Evolutionary conservation across 768 basidiomycete genomes (phyloP).

Genomic region (Glaciozyma antarctica): DNA sequence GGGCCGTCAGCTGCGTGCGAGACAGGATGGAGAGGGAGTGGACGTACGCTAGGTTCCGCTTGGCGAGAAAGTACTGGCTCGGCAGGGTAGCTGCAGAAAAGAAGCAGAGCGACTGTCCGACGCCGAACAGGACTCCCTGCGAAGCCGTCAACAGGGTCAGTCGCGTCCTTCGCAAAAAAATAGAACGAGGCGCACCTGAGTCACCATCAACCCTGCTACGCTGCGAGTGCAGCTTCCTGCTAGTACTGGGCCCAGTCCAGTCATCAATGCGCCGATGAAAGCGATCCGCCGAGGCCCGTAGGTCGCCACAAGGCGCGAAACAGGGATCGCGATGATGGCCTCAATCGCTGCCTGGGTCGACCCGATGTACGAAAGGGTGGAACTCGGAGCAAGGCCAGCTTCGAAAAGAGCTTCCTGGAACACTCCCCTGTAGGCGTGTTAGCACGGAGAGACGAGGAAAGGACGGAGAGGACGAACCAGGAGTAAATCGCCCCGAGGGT

Average conservation of each 20-base stretch:
- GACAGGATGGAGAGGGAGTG: background rate
- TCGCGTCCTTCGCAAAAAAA: background rate
- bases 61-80: constrained; percentile 23
- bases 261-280: constrained; percentile 10
- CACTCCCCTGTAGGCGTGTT: constrained; percentile 16
- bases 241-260: constrained; percentile 4
- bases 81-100: constrained; percentile 27
- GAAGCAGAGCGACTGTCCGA: constrained; percentile 14
- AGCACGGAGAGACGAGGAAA: too few relatives aligned
- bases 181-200: background rate
- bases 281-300: constrained; percentile 19
- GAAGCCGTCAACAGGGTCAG: too few relatives aligned
- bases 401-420: constrained; percentile 28
- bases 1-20: too few relatives aligned
- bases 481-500: constrained; percentile 8
- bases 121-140: constrained; percentile 13
- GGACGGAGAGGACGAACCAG: background rate
- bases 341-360: constrained; percentile 12
- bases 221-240: constrained; percentile 8
- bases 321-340: constrained; percentile 28
- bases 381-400: constrained; percentile 16
- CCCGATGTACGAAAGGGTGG: constrained; percentile 34
- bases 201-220: constrained; percentile 5
- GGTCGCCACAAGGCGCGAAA: constrained; percentile 13
- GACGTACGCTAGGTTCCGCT: constrained; percentile 29